These are phyloP conservation scores for Penicillium paradoxum DNA, from an alignment of 495 filamentous ascomycete genomes.

Conservation along the genomic window DNA sequence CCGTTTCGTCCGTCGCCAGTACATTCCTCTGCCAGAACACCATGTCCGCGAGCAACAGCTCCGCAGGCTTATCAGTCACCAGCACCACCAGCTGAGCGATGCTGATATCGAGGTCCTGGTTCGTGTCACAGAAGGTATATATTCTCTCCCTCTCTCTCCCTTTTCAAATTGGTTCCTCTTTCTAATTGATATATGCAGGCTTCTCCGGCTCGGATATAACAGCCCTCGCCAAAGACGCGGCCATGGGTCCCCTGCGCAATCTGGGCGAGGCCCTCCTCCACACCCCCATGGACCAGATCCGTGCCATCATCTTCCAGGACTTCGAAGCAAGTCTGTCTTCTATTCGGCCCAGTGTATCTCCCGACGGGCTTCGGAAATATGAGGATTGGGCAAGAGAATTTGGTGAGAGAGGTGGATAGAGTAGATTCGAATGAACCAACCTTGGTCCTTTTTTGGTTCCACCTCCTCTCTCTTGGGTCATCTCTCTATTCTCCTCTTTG, in stretches of 20 bases:
- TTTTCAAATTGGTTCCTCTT: background rate
- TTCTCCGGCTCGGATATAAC: constrained; percentile 98
- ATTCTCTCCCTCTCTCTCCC: background rate
- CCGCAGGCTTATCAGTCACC: constrained; percentile 70
- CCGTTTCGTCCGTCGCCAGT: constrained; percentile 89
- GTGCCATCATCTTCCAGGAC: constrained; percentile 76
- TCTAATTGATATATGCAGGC: constrained; percentile 45
- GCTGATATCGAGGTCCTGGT: constrained; percentile 73
- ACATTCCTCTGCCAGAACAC: constrained; percentile 88
- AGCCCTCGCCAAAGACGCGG: constrained; percentile 93
- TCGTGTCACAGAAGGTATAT: constrained; percentile 76
- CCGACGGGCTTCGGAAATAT: constrained; percentile 74
- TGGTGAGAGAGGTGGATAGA: constrained; percentile 79
- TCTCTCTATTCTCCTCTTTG: background rate
- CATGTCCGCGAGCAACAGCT: constrained; percentile 75
- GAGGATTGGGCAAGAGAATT: constrained; percentile 94
- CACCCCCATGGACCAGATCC: constrained; percentile 90
- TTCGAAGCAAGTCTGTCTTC: constrained; percentile 80
- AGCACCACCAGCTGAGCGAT: constrained; percentile 75
- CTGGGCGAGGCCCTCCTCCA: constrained; percentile 85
- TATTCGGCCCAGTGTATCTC: constrained; percentile 88
- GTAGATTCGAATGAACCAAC: background rate
- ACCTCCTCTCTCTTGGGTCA: background rate
- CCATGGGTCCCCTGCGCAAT: constrained; percentile 92
- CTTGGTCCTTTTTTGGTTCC: background rate